Conservation (phyloP, 2,329 filamentous ascomycete genomes). For the Epichloe elymi region DNA sequence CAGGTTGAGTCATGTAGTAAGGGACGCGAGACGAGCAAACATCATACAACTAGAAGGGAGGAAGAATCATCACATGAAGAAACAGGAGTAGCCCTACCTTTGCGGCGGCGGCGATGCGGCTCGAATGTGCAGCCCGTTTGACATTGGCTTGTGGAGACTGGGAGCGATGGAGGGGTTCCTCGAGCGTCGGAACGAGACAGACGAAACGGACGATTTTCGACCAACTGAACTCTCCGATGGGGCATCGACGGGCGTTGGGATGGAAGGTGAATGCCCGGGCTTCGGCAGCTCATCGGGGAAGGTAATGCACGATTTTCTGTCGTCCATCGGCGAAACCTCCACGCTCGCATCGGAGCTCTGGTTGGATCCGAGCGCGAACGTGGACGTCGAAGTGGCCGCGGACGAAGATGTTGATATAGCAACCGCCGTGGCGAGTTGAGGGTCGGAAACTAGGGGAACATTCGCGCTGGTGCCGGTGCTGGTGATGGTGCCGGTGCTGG, state of each 20-base stretch:
- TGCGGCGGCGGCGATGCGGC: slow-evolving; percentile 5
- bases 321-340: slow-evolving; percentile 15
- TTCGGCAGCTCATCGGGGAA: slow-evolving; percentile 21
- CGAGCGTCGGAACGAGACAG: slow-evolving; percentile 2
- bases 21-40: background rate
- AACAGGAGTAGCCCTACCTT: slow-evolving; percentile 1
- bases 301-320: slow-evolving; percentile 20
- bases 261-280: slow-evolving; percentile 9
- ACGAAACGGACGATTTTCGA: slow-evolving; percentile 6
- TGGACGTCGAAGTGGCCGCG: background rate
- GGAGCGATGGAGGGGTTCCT: slow-evolving; percentile 2
- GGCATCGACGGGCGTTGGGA: slow-evolving; percentile 1
- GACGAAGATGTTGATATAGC: background rate
- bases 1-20: background rate
- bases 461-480: background rate
- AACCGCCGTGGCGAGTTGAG: background rate
- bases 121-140: background rate
- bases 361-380: slow-evolving; percentile 1
- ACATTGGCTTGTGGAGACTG: background rate
- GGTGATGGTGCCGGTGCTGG: background rate
- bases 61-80: background rate
- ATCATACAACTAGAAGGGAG: background rate
- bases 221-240: slow-evolving; percentile 6
- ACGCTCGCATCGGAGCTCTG: slow-evolving; percentile 15
- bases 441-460: background rate